Evolutionary conservation across 78 protist species (phyloP).

Genomic region (Capsaspora owczarzaki): DNA sequence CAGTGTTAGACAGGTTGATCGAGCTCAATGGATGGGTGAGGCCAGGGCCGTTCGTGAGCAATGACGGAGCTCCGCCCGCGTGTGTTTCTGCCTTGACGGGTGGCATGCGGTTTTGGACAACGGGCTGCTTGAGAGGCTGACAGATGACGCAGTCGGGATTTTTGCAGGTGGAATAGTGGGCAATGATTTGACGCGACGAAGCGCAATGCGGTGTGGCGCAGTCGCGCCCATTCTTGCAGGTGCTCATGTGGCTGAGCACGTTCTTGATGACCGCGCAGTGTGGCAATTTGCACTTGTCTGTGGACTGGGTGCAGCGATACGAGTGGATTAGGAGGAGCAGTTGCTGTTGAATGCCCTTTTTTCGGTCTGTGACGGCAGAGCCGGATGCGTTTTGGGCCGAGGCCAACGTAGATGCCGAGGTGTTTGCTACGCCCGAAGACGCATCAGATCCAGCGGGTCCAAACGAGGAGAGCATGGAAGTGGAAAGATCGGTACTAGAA

Average conservation of each 20-base stretch:
- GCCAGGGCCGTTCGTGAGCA: too few species aligned
- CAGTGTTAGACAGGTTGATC: too few species aligned
- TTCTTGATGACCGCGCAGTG: conserved; percentile 12
- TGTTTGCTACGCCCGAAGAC: too few species aligned
- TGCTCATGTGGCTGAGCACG: conserved; percentile 22
- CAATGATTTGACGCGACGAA: conserved; percentile 5
- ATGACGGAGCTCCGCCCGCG: too few species aligned
- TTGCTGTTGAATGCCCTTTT: background rate
- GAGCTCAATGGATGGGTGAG: too few species aligned
- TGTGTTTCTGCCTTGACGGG: too few species aligned
- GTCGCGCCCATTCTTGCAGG: background rate
- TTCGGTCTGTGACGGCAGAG: background rate
- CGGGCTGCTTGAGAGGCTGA: background rate
- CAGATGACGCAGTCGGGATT: background rate
- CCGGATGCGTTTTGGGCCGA: too few species aligned
- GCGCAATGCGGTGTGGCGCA: conserved; percentile 13
- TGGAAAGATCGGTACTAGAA: background rate
- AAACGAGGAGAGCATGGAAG: background rate
- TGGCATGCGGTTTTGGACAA: too few species aligned
- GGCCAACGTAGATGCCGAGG: background rate
- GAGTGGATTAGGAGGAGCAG: conserved; percentile 22
- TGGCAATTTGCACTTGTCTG: background rate
- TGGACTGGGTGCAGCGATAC: background rate
- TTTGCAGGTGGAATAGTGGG: conserved; percentile 14
- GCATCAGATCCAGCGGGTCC: background rate